Evolutionary conservation across 1,284 basidiomycete genomes (phyloP).

Genomic region (Puccinia polysora): DNA sequence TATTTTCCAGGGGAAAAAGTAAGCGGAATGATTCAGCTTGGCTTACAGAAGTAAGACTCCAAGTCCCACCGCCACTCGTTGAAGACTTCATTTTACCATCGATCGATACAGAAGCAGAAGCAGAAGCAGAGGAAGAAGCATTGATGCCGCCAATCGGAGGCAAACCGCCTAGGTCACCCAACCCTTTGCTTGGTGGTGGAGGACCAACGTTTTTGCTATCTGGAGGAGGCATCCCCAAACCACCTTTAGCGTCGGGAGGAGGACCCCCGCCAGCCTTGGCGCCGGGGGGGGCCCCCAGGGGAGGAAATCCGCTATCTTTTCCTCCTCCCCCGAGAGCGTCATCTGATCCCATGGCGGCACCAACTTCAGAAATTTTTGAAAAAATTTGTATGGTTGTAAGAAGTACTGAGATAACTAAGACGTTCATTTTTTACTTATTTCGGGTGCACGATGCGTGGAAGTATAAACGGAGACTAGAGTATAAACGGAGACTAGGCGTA

Average conservation of each 20-base stretch:
- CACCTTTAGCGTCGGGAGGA: not conserved
- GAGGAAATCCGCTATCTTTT: not conserved
- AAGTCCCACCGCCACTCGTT: constrained; percentile 9
- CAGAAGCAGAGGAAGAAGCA: not conserved
- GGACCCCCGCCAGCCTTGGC: not conserved
- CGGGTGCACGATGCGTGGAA: too few species aligned
- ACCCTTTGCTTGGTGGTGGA: too few species aligned
- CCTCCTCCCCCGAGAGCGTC: not conserved
- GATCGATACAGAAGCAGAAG: not conserved
- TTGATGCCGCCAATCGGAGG: too few species aligned
- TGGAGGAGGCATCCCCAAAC: not conserved
- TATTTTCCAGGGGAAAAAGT: not conserved
- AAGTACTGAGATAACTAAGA: not conserved
- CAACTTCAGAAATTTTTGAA: not conserved
- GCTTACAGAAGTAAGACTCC: constrained; percentile 25
- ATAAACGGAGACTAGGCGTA: too few species aligned
- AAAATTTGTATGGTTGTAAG: not conserved
- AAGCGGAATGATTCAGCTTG: not conserved
- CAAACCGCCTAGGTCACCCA: too few species aligned
- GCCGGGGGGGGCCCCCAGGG: not conserved
- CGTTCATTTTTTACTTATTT: constrained; percentile 6
- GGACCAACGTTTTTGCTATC: not conserved
- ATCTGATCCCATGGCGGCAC: not conserved
- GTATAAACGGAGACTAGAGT: too few species aligned
- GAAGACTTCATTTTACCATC: not conserved